Evolutionary conservation across 306 rosid species (phyloP).

Genomic region (Vigna mungo): DNA sequence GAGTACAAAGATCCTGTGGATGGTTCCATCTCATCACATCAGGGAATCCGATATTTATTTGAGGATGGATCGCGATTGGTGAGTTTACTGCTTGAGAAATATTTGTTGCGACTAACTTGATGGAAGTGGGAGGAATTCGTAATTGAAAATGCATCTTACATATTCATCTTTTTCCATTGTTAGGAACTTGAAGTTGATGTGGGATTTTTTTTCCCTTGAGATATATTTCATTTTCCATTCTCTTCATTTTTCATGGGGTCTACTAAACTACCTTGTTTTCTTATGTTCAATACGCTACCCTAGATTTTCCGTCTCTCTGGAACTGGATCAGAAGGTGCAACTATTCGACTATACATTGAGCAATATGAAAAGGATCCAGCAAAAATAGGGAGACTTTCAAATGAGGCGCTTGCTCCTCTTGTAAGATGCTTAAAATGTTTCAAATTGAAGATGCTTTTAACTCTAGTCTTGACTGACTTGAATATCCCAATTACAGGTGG

Average conservation of each 20-base stretch:
- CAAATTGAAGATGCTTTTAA: background rate
- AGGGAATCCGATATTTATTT: slow-evolving; percentile 95
- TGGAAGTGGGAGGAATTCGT: slow-evolving; percentile 17
- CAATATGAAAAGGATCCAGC: slow-evolving; percentile 96
- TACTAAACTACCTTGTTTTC: slow-evolving; percentile 26
- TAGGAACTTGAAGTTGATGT: slow-evolving; percentile 5
- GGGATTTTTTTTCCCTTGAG: background rate
- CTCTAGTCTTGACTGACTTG: slow-evolving; percentile 7
- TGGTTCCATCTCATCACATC: slow-evolving; percentile 91
- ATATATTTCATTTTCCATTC: background rate
- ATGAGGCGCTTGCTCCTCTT: slow-evolving; percentile 93
- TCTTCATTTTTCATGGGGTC: background rate
- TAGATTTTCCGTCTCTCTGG: slow-evolving; percentile 98
- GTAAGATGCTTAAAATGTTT: slow-evolving; percentile 55
- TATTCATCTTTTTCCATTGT: slow-evolving; percentile 23
- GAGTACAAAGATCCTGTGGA: slow-evolving; percentile 97
- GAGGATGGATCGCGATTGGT: slow-evolving; percentile 99
- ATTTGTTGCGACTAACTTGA: slow-evolving; percentile 19
- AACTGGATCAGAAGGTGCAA: slow-evolving; percentile 98
- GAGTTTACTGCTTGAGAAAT: slow-evolving; percentile 45
- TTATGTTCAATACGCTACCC: slow-evolving; percentile 23
- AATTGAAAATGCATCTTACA: slow-evolving; percentile 16
- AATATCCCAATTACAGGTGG: slow-evolving; percentile 64
- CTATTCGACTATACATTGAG: slow-evolving; percentile 94
- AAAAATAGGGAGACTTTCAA: slow-evolving; percentile 82